Conservation (phyloP, 1,284 basidiomycete genomes). For the Ganoderma lucidum region DNA sequence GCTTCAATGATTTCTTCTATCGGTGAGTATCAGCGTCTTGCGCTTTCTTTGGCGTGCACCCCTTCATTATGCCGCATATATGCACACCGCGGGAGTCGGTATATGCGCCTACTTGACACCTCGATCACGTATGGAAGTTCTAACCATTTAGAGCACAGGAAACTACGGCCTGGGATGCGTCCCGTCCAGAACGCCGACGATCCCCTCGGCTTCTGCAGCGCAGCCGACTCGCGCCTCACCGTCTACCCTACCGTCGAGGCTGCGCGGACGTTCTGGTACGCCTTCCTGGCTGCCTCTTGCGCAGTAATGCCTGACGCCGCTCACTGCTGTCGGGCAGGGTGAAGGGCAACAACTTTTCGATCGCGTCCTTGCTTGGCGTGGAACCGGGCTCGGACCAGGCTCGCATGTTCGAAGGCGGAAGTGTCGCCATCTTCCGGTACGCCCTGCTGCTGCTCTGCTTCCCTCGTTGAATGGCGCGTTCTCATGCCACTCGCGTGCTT, state of each 20-base stretch:
- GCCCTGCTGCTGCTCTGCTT: neutral
- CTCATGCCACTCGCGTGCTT: neutral
- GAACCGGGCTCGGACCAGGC: constrained; percentile 49
- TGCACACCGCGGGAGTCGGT: neutral
- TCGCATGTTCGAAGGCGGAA: constrained; percentile 52
- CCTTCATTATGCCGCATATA: neutral
- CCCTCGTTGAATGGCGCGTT: neutral
- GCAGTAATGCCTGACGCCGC: constrained; percentile 2
- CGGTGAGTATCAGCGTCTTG: constrained; percentile 43
- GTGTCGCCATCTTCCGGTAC: constrained; percentile 67
- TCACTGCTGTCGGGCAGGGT: constrained; percentile 53
- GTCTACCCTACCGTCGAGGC: constrained; percentile 68
- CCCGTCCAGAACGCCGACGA: constrained; percentile 70
- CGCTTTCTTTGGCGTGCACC: neutral
- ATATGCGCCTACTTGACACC: neutral
- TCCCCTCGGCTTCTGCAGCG: constrained; percentile 62
- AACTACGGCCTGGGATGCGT: constrained; percentile 70
- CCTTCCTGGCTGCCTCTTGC: constrained; percentile 19
- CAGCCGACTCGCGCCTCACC: constrained; percentile 80
- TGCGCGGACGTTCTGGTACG: constrained; percentile 72
- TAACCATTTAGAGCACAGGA: constrained; percentile 44
- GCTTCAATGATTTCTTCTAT: constrained; percentile 88
- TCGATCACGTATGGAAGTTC: neutral
- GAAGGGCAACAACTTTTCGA: constrained; percentile 78
- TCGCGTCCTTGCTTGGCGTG: constrained; percentile 65